These are phyloP conservation scores for Mollisiaceae sp. DNA, from an alignment of 2,329 filamentous ascomycete species.

Conservation along the genomic window DNA sequence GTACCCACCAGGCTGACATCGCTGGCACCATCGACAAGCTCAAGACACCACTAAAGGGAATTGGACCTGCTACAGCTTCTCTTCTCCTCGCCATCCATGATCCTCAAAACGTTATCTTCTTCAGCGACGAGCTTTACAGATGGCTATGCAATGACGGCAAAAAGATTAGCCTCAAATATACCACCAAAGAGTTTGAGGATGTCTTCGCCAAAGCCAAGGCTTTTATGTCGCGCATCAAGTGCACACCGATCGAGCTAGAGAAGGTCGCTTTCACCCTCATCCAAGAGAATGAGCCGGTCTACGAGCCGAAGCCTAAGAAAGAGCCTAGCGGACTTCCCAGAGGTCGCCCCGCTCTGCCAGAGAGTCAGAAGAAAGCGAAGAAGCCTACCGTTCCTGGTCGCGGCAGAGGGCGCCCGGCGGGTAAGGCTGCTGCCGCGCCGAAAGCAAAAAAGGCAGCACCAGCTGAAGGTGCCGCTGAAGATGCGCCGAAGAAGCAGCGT, in stretches of 20 bases:
- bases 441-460: slow-evolving; percentile 15
- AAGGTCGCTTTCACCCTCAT: slow-evolving; percentile 74
- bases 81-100: slow-evolving; percentile 71
- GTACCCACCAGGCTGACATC: slow-evolving; percentile 43
- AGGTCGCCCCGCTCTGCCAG: slow-evolving; percentile 32
- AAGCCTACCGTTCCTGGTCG: slow-evolving; percentile 28
- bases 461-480: slow-evolving; percentile 3
- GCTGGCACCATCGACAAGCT: slow-evolving; percentile 54
- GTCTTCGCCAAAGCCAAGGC: slow-evolving; percentile 52
- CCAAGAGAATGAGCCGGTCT: slow-evolving; percentile 43
- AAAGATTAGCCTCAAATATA: slow-evolving; percentile 68
- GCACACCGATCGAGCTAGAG: slow-evolving; percentile 67
- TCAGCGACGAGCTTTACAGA: slow-evolving; percentile 78
- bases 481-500: slow-evolving; percentile 17
- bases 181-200: slow-evolving; percentile 67
- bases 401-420: slow-evolving; percentile 30
- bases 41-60: slow-evolving; percentile 63
- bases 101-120: slow-evolving; percentile 68
- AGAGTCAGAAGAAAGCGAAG: slow-evolving; percentile 31
- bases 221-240: slow-evolving; percentile 55
- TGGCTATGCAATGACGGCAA: slow-evolving; percentile 67
- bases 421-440: slow-evolving; percentile 8
- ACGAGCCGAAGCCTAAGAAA: slow-evolving; percentile 31
- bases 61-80: slow-evolving; percentile 78
- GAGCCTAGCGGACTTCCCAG: slow-evolving; percentile 33